Percentiles rank a stretch among this genome's conserved stretches.
Conservation (phyloP, 768 basidiomycete genomes). For the Mrakia gelida region DNA sequence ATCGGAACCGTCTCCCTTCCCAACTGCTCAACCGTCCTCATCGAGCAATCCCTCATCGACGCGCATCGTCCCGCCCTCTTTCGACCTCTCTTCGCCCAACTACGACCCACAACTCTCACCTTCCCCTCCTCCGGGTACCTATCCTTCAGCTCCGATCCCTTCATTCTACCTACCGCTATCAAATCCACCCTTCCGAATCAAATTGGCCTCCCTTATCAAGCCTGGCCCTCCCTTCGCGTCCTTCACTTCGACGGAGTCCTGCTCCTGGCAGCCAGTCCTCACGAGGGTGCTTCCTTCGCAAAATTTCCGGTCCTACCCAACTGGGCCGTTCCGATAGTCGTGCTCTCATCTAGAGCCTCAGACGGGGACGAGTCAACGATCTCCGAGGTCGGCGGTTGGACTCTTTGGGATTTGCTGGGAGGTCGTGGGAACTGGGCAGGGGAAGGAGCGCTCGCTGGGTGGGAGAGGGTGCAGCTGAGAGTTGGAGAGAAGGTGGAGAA, state of each 20-base stretch:
- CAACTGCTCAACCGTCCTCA: neutral
- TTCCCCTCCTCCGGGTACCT: neutral
- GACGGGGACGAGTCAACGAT: neutral
- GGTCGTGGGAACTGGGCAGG: neutral
- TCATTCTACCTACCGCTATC: conserved; percentile 40
- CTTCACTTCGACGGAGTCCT: neutral
- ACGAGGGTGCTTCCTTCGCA: no score
- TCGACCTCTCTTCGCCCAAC: conserved; percentile 3
- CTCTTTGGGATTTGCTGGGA: neutral
- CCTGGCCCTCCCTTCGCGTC: neutral
- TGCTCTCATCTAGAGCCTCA: neutral
- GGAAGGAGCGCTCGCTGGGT: neutral
- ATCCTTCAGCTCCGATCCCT: conserved; percentile 51
- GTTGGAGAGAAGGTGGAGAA: neutral
- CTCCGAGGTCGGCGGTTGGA: neutral
- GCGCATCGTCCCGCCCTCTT: neutral
- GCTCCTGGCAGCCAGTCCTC: neutral
- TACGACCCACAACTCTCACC: conserved; percentile 46
- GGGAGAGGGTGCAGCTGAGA: neutral
- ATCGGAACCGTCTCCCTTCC: neutral
- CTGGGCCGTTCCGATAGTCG: neutral
- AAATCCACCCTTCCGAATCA: neutral
- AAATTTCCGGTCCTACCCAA: neutral
- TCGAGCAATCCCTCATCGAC: neutral
- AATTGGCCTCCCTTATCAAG: neutral